Evolutionary conservation across 2,329 filamentous ascomycete genomes (phyloP).

Genomic region (Phoma sp.): DNA sequence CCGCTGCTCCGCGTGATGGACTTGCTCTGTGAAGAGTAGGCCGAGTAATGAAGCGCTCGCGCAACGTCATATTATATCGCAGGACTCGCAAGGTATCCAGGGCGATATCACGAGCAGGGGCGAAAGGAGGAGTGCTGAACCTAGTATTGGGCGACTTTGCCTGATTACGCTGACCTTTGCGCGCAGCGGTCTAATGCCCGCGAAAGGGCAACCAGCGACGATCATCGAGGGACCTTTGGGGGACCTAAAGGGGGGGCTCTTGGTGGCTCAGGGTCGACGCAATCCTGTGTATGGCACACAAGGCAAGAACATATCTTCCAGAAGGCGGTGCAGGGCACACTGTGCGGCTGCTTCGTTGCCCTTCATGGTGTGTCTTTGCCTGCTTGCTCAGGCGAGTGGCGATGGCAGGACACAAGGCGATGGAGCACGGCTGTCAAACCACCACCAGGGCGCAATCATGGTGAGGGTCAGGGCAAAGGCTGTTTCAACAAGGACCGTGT

Average conservation of each 20-base stretch:
- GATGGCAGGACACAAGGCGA: conserved; percentile 12
- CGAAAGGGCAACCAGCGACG: conserved; percentile 3
- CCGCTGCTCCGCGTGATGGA: background rate
- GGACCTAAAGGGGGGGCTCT: background rate
- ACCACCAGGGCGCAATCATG: conserved; percentile 12
- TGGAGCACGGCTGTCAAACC: conserved; percentile 15
- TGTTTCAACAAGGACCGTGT: conserved; percentile 18
- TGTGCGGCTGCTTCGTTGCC: conserved; percentile 2
- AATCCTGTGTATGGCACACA: background rate
- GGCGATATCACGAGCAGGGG: background rate
- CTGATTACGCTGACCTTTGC: background rate
- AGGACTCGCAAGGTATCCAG: background rate
- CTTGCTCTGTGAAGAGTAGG: background rate
- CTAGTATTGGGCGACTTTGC: background rate
- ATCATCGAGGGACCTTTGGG: conserved; percentile 1
- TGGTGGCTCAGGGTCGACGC: background rate
- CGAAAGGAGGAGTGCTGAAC: background rate
- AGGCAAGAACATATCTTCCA: background rate
- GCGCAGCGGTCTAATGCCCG: background rate
- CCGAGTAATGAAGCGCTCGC: background rate
- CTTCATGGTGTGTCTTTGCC: conserved; percentile 2
- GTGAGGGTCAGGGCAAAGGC: conserved; percentile 9
- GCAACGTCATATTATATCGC: background rate
- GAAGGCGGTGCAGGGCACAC: conserved; percentile 5
- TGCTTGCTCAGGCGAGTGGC: conserved; percentile 5